These are phyloP conservation scores for Excoecaria agallocha DNA, from an alignment of 345 rosid genomes.

Conservation along the genomic window DNA sequence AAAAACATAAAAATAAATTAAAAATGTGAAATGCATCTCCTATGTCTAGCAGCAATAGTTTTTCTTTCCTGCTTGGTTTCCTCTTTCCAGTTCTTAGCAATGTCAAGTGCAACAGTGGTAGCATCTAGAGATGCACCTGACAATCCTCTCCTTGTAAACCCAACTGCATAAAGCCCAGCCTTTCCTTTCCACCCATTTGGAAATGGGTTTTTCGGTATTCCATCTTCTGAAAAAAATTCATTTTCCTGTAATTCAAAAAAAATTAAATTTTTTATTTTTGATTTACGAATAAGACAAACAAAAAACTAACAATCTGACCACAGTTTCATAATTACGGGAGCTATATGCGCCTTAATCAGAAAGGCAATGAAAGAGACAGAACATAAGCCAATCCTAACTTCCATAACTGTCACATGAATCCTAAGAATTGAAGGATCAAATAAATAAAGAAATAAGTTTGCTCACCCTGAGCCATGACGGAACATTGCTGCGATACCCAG, in stretches of 20 bases:
- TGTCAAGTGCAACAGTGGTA: slow-evolving; percentile 17
- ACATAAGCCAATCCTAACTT: slow-evolving; percentile 12
- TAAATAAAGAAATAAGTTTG: not conserved
- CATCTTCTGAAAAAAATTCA: slow-evolving; percentile 71
- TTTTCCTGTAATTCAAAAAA: slow-evolving; percentile 43
- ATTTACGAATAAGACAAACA: slow-evolving; percentile 18
- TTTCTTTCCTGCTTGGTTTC: slow-evolving; percentile 28
- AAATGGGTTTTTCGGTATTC: slow-evolving; percentile 61
- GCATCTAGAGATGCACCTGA: slow-evolving; percentile 62
- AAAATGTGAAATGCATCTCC: slow-evolving; percentile 32
- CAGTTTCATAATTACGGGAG: slow-evolving; percentile 13
- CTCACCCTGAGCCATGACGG: slow-evolving; percentile 89
- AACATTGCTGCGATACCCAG: slow-evolving; percentile 92
- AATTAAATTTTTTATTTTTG: not conserved
- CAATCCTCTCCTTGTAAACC: slow-evolving; percentile 88
- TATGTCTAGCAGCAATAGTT: slow-evolving; percentile 18
- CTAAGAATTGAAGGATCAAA: slow-evolving; percentile 2
- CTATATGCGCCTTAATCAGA: slow-evolving; percentile 18
- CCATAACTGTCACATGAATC: slow-evolving; percentile 31
- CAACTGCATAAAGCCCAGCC: slow-evolving; percentile 80
- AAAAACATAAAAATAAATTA: not conserved
- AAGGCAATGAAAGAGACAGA: not conserved
- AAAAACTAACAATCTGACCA: slow-evolving; percentile 21
- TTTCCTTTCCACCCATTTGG: slow-evolving; percentile 92
- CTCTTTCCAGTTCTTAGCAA: slow-evolving; percentile 30